phyloP scores from a whole-genome alignment of 495 filamentous ascomycete species.

The Penicillium waksmanii region DNA sequence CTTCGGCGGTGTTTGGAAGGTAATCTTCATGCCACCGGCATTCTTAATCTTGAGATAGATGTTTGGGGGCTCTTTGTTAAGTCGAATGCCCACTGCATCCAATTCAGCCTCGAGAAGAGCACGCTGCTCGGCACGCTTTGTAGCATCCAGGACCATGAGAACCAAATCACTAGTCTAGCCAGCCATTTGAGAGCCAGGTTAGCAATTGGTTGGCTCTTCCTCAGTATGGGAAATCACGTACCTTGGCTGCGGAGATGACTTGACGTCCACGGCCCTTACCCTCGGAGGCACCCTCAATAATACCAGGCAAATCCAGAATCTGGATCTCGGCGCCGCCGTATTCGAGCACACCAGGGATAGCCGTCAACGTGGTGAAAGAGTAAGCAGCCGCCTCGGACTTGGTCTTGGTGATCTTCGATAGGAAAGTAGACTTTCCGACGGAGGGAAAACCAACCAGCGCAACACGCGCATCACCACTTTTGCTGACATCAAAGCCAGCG shows the following conservation, averaged over 20 bases:
- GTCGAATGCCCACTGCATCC: constrained; percentile 92
- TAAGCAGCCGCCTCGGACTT: constrained; percentile 96
- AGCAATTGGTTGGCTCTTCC: background rate
- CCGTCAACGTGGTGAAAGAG: constrained; percentile 96
- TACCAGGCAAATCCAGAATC: constrained; percentile 96
- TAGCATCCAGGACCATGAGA: constrained; percentile 96
- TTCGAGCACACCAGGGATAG: constrained; percentile 96
- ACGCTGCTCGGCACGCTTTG: constrained; percentile 93
- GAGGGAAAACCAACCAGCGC: constrained; percentile 98
- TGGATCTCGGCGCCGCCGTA: constrained; percentile 99
- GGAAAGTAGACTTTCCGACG: constrained; percentile 97
- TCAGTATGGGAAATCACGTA: constrained; percentile 19
- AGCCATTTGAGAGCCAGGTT: background rate
- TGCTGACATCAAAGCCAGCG: constrained; percentile 93
- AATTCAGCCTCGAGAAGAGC: constrained; percentile 88
- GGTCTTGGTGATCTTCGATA: constrained; percentile 99
- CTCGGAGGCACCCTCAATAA: constrained; percentile 96
- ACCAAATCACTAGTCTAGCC: constrained; percentile 90
- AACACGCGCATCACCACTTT: constrained; percentile 95
- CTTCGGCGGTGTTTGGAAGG: constrained; percentile 87
- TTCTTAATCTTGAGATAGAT: constrained; percentile 99
- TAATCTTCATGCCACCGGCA: constrained; percentile 98
- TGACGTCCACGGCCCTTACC: constrained; percentile 96
- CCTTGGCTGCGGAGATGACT: constrained; percentile 96
- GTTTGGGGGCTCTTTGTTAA: constrained; percentile 94